Base-by-base conservation (phyloP, 441 rosid species). In the Aleurites moluccanus region DNA sequence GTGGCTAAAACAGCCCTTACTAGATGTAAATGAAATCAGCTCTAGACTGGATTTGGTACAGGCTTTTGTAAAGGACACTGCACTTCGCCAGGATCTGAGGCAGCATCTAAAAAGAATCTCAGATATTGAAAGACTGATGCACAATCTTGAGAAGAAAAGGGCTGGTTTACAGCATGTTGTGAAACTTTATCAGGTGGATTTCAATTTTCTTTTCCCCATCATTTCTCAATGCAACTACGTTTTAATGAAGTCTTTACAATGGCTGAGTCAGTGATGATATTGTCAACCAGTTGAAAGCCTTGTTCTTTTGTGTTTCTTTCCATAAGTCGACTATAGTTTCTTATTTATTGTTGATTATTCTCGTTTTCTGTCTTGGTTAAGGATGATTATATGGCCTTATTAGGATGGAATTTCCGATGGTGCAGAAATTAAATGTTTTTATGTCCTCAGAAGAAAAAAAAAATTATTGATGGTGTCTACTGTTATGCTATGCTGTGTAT, bases 1-100 rank as follows among this genome's bases (percentile, higher is more conserved):
- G 91, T 96, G 99, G 98, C 87, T 96, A 68, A 96, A 94, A 81
- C 98, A 94, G 83, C 99, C 99, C 79, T 87, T 96, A 14, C 69
- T 93, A 71, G 93, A 94, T 83, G 89, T 90, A 57, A 74, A 83
- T 28, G 92, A 86, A 86, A 93, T 96, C 77, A 90, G 88, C 64
- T 77, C 74, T 75, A 89, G 99, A 80, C 78, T 96, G 62, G 97
- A 96, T 82, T 79, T 93, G 82, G 99, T 93, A 50, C 98, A 93
- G 85, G 89, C 93, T 72, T 96, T 96, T 80, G 98, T 92, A 69
- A 98, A 91, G 80, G 97, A 92, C 85, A 80, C 97, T 67, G 96
- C 87, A 76, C 90, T 92, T 83, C 91, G 98, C 67, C 98, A 90
- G 84, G 93, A 86, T 83, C 83, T 96, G 73, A 90, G 98, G 85